A percentile compares a stretch with the other conserved stretches of the same genome.
Evolutionary conservation across 192 early-diverging fungal species (phyloP).

Genomic region (Coemansia brasiliensis): DNA sequence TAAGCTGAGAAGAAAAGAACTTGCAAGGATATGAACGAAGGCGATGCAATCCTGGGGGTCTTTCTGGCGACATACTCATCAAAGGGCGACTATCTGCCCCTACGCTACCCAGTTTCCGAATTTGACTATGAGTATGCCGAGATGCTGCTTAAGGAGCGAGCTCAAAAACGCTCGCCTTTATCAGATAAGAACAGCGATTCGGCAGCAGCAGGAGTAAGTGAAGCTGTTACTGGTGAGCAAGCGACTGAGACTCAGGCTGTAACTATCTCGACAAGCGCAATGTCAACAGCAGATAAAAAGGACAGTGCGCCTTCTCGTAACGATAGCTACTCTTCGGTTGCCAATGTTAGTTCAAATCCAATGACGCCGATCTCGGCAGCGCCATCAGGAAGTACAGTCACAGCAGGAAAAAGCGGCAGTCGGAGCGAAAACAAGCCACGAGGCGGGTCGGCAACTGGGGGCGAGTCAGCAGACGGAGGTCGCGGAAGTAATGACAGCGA

Average conservation of each 20-base stretch:
- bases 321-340: constrained; percentile 21
- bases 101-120: constrained; percentile 37
- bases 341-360: constrained; percentile 19
- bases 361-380: constrained; percentile 10
- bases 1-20: too few species aligned
- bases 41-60: constrained; percentile 41
- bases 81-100: constrained; percentile 50
- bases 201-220: neutral
- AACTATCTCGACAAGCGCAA: too few species aligned
- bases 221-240: too few species aligned
- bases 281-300: neutral
- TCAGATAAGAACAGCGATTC: constrained; percentile 3
- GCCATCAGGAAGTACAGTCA: neutral
- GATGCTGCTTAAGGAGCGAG: constrained; percentile 20
- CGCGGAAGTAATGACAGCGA: neutral
- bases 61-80: constrained; percentile 55
- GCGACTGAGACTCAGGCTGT: too few species aligned
- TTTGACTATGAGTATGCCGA: constrained; percentile 38
- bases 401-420: neutral
- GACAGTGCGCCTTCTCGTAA: constrained; percentile 22
- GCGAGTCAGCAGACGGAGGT: neutral
- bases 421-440: constrained; percentile 13
- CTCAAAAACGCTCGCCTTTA: constrained; percentile 9
- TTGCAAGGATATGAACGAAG: constrained; percentile 16
- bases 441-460: neutral